Evolutionary conservation across 2,329 filamentous ascomycete genomes (phyloP).

Genomic region (Trichoderma aggressivum): DNA sequence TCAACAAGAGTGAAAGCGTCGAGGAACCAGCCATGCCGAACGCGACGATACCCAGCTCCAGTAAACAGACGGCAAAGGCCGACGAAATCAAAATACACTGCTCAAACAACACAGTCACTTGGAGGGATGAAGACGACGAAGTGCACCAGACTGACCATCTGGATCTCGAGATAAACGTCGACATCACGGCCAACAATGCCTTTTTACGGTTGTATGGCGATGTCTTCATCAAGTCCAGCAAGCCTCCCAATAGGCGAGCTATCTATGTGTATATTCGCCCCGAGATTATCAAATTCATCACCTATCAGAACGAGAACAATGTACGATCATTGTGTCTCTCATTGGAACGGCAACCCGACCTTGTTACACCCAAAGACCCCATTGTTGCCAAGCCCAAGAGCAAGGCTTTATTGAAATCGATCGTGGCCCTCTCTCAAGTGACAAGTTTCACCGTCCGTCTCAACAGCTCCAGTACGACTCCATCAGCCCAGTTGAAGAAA

Average conservation of each 20-base stretch:
- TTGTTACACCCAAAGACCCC: background rate
- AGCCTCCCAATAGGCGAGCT: background rate
- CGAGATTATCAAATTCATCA: background rate
- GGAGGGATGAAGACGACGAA: background rate
- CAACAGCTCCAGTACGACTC: background rate
- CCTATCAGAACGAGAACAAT: background rate
- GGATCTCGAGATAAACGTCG: background rate
- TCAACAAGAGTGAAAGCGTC: background rate
- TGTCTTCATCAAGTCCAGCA: background rate
- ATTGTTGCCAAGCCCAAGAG: background rate
- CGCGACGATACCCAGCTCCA: background rate
- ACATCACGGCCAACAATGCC: background rate
- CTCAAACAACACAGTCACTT: background rate
- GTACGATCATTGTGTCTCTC: background rate
- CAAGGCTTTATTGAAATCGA: background rate
- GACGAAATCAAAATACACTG: background rate
- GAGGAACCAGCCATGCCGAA: background rate
- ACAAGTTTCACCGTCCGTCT: background rate
- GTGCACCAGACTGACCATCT: background rate
- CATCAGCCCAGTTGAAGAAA: background rate
- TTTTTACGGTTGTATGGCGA: background rate
- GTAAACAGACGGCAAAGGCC: background rate
- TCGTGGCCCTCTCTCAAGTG: background rate
- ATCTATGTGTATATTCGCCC: background rate
- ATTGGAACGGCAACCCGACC: background rate